Base-by-base conservation (phyloP, 495 filamentous ascomycete genomes). In the Pseudomonodictys pantanalensis region DNA sequence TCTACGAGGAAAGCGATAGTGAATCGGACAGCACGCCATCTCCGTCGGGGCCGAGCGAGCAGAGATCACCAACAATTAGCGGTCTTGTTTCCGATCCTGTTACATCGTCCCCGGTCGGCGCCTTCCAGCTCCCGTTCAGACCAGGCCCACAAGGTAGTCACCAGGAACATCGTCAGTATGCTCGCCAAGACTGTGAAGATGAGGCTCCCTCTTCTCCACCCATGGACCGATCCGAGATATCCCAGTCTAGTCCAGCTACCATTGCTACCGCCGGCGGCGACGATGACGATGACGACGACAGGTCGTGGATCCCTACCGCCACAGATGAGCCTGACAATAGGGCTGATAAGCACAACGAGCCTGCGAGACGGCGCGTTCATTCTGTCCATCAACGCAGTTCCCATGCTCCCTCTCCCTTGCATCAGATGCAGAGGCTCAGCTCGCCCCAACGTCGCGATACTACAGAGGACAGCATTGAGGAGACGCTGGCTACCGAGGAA, bases 101-200 rank as follows among this genome's bases (percentile, higher is more conserved):
- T 54, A 20, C 11, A n/a, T n/a, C 11, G 9, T n/a, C 38, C 18
- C 35, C 60, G 1, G n/a, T 1, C 47, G 20, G 32, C 17, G 33
- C 8, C 15, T n/a, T 57, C 15, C 49, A 52, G 23, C 46, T 57
- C 18, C 46, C 53, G n/a, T 58, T 58, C 24, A 44, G 60, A 32
- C 38, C 39, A n/a, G 60, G 38, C 23, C n/a, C 57, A 39, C 7
- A 12, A 12, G 42, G 18, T 22, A 45, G 12, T 24, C 9, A 10
- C 12, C 9, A 8, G 2, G 35, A 5, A 45, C 29, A 25, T 51
- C 38, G 33, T n/a, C n/a, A n/a, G n/a, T n/a, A 23, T 23, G 17
- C 20, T 10, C 26, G 22, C 26, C 25, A 7, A 38, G 53, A 29
- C 33, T 41, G 25, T 17, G 51, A 52, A 7, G 52, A 57, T 7